Base-by-base conservation (phyloP, 2,329 filamentous ascomycete genomes). In the Aspergillus texensis region DNA sequence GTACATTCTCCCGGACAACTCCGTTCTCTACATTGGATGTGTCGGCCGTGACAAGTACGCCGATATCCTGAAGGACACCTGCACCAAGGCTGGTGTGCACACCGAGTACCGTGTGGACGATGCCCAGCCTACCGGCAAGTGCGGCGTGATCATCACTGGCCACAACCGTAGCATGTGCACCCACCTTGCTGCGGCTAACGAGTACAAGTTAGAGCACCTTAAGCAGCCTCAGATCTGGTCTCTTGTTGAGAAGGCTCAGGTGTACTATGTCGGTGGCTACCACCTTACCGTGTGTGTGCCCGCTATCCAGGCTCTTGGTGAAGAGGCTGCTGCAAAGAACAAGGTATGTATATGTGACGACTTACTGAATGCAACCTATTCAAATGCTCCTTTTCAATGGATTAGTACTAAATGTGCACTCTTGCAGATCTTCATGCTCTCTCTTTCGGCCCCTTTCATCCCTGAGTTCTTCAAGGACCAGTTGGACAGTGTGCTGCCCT, bases 391-490 rank as follows among this genome's bases (percentile, higher is more conserved):
- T 5, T 19, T 2, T 41, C n/a, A 21, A 39, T 36, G 8, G 32
- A 34, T 26, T 9, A 39, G 6, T 39, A 32, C 52, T 68, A 58
- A 68, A 53, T 21, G 19, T 21, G 21, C n/a, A 36, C 21, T 32
- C 9, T 57, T 56, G 62, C 36, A 87, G 85, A 77, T 85, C 66
- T 96, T 98, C 80, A 88, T 94, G 72, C 89, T 99, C 72, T 96
- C 93, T 71, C 88, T 99, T 65, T 95, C 93, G 58, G 95, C 95
- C 9, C 95, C 95, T 64, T 99, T 99, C 85, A 97, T 99, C 75
- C 84, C 91, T 45, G 91, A 96, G 78, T 97, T 97, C 87, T 99
- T 98, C 90, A 97, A 97, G 86, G 94, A 97, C 57, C 91, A 89
- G 69, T 88, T 99, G 55, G 93, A 97, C 80, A 89, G 89, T 73